Conservation (phyloP, 116 monocot genomes). For the Zostera marina region DNA sequence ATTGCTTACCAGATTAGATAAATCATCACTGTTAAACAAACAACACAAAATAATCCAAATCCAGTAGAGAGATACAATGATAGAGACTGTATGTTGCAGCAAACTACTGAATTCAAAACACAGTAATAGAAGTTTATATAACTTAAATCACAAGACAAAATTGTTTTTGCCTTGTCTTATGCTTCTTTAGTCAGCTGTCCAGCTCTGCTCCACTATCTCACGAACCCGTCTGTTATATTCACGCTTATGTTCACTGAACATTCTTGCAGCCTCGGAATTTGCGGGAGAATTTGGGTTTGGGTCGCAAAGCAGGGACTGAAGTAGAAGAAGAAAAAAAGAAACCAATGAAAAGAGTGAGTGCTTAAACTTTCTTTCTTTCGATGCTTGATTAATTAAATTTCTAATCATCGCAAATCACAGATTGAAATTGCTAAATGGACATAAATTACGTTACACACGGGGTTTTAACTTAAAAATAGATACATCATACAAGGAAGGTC, state of each 20-base stretch:
- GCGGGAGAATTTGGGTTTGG: slow-evolving; percentile 57
- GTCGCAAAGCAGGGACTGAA: slow-evolving; percentile 50
- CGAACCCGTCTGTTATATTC: slow-evolving; percentile 51
- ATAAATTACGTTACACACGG: too few species aligned
- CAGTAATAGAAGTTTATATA: not conserved
- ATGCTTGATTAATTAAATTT: too few species aligned
- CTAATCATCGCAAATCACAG: too few species aligned
- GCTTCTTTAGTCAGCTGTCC: slow-evolving; percentile 34
- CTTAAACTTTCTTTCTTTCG: too few species aligned
- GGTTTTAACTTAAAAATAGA: too few species aligned
- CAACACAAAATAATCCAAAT: too few species aligned
- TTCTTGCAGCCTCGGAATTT: slow-evolving; percentile 46
- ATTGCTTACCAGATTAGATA: too few species aligned
- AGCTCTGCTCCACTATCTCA: slow-evolving; percentile 50
- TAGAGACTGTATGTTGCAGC: not conserved
- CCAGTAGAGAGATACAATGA: too few species aligned
- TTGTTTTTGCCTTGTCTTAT: slow-evolving; percentile 4
- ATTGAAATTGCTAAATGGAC: too few species aligned
- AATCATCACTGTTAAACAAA: too few species aligned
- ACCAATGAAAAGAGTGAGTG: too few species aligned
- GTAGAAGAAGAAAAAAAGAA: not conserved
- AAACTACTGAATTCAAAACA: not conserved
- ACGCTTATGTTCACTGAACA: slow-evolving; percentile 55
- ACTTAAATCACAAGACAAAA: not conserved
- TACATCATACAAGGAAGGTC: too few species aligned